Conservation (phyloP, 257 asterid genomes). For the Solanum tacnaense region DNA sequence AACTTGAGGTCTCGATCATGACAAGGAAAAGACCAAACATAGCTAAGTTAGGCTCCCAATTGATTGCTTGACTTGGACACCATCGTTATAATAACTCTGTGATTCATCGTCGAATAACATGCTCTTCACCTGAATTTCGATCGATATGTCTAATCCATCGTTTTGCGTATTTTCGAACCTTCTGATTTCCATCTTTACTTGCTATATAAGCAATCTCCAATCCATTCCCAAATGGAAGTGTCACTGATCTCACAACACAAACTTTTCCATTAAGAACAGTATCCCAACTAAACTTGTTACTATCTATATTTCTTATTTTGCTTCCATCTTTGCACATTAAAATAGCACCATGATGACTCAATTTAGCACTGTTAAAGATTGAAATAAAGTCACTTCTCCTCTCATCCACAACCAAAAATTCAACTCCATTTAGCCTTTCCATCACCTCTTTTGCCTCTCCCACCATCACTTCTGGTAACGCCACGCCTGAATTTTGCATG, state of each 20-base stretch:
- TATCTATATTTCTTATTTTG: not conserved
- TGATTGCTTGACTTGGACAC: not conserved
- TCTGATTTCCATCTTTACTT: not conserved
- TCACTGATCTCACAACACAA: conserved; percentile 12
- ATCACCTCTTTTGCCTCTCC: conserved; percentile 17
- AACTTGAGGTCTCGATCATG: not conserved
- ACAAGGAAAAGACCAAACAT: too few species aligned
- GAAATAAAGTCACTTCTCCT: conserved; percentile 3
- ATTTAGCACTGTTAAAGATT: conserved; percentile 8
- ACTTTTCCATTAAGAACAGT: not conserved
- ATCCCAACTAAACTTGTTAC: conserved; percentile 9
- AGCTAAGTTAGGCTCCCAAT: not conserved
- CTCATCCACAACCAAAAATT: conserved; percentile 23
- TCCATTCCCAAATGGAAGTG: conserved; percentile 24
- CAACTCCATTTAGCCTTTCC: conserved; percentile 11
- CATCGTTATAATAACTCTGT: not conserved
- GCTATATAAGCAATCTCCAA: conserved; percentile 19
- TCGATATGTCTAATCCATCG: conserved; percentile 24
- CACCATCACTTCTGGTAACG: conserved; percentile 22
- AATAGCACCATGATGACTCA: conserved; percentile 22
- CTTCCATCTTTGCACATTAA: conserved; percentile 10
- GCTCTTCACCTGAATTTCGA: conserved; percentile 21
- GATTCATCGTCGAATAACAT: conserved; percentile 14
- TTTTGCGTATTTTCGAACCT: not conserved
- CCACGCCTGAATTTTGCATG: conserved; percentile 2